phyloP scores from a whole-genome alignment of 176 grass and related monocot species.

The maize (Zea mays) region DNA sequence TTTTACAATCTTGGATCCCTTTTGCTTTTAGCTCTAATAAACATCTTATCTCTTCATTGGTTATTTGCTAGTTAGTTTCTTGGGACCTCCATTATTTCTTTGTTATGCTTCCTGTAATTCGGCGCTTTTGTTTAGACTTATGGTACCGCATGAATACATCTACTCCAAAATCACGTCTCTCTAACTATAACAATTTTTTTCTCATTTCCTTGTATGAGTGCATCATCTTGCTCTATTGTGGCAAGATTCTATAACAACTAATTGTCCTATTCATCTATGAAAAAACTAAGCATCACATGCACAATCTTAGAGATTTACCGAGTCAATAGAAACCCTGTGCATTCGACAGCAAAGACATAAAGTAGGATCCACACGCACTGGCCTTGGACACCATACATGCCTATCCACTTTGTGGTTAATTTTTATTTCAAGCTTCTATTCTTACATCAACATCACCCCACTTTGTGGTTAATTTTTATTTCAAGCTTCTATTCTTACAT shows the following conservation, averaged over 20 bases:
- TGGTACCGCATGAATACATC: neutral
- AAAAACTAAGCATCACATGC: neutral
- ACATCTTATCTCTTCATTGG: neutral
- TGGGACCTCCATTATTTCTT: conserved; percentile 11
- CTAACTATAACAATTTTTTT: neutral
- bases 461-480: conserved; percentile 11
- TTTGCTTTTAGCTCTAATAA: neutral
- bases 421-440: conserved; percentile 3
- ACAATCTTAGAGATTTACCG: neutral
- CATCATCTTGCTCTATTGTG: neutral
- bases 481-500: neutral
- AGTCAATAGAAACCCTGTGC: conserved; percentile 2
- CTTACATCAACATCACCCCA: too few relatives aligned
- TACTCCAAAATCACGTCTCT: neutral
- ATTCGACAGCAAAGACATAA: conserved; percentile 1
- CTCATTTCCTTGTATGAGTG: neutral
- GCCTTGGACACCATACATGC: neutral
- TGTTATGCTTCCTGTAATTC: neutral
- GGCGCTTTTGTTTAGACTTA: neutral
- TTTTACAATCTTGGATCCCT: neutral
- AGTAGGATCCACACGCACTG: conserved; percentile 1
- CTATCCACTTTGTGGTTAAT: conserved; percentile 11
- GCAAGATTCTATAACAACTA: neutral
- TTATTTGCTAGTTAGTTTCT: conserved; percentile 16
- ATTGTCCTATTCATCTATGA: neutral